Conservation (phyloP, 1,139 yeast genomes). For the Candida labiduridarum region DNA sequence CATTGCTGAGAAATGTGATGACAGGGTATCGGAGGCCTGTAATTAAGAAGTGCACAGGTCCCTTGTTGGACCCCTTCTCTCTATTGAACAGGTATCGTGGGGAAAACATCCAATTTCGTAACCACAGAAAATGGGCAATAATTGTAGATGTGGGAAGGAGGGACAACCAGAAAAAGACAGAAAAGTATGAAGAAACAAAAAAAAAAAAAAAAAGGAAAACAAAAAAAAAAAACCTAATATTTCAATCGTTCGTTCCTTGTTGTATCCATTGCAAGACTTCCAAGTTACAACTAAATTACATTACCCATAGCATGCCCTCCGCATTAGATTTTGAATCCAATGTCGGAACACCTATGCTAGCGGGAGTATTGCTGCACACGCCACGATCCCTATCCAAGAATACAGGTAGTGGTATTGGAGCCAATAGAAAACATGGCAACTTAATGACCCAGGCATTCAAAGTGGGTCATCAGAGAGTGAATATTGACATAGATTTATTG, state of each 20-base stretch:
- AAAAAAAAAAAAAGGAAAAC: not conserved
- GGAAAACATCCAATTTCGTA: too few relatives aligned
- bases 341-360: slow-evolving; percentile 10
- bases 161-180: not conserved
- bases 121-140: too few relatives aligned
- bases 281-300: not conserved
- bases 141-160: too few relatives aligned
- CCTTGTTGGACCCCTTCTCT: too few relatives aligned
- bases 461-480: slow-evolving; percentile 70
- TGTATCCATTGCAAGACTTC: not conserved
- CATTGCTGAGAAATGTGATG: too few relatives aligned
- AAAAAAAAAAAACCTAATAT: not conserved
- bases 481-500: slow-evolving; percentile 66
- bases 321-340: slow-evolving; percentile 9
- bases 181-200: not conserved
- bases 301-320: not conserved
- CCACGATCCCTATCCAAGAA: slow-evolving; percentile 7
- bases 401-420: not conserved
- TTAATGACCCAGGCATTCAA: slow-evolving; percentile 47
- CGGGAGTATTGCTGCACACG: slow-evolving; percentile 8
- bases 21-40: too few relatives aligned
- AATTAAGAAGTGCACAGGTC: too few relatives aligned
- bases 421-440: slow-evolving; percentile 15
- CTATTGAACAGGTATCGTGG: too few relatives aligned
- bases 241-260: not conserved